Evolutionary conservation across 176 grass and related monocot genomes (phyloP).

Genomic region (Tillandsia fasciculata): DNA sequence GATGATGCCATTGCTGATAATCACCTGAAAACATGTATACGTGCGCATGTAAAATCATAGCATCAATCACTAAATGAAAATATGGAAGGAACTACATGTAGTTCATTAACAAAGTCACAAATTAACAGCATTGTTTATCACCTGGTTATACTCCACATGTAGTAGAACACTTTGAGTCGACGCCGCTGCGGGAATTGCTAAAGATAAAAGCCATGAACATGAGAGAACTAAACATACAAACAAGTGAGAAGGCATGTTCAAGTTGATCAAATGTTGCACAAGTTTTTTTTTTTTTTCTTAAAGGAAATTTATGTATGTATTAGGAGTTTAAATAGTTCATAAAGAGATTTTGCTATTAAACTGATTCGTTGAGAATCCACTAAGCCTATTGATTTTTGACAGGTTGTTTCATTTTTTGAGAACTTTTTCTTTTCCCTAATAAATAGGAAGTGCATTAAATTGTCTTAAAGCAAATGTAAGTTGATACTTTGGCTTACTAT

Average conservation of each 20-base stretch:
- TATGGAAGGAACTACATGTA: not conserved
- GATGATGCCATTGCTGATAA: conserved; percentile 64
- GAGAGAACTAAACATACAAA: not conserved
- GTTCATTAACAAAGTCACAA: not conserved
- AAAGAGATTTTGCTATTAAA: too few species aligned
- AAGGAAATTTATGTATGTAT: too few species aligned
- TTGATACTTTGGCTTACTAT: too few species aligned
- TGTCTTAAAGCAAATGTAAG: too few species aligned
- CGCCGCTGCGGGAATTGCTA: not conserved
- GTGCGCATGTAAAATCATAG: not conserved
- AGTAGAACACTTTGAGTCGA: conserved; percentile 14
- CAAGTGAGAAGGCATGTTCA: not conserved
- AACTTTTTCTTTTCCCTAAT: too few species aligned
- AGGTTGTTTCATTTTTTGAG: too few species aligned
- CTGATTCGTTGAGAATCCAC: too few species aligned
- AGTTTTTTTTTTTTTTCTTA: too few species aligned
- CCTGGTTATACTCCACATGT: conserved; percentile 14
- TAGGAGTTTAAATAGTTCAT: too few species aligned
- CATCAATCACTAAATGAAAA: not conserved
- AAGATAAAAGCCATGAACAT: too few species aligned
- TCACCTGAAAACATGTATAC: conserved; percentile 25
- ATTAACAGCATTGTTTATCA: conserved; percentile 1
- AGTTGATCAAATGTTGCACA: not conserved
- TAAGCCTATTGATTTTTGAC: too few species aligned
- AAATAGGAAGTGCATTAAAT: too few species aligned